Evolutionary conservation across 495 filamentous ascomycete genomes (phyloP), one percentile per base, ranked within the genome.

Genomic region (Pseudomonodictys pantanalensis): DNA sequence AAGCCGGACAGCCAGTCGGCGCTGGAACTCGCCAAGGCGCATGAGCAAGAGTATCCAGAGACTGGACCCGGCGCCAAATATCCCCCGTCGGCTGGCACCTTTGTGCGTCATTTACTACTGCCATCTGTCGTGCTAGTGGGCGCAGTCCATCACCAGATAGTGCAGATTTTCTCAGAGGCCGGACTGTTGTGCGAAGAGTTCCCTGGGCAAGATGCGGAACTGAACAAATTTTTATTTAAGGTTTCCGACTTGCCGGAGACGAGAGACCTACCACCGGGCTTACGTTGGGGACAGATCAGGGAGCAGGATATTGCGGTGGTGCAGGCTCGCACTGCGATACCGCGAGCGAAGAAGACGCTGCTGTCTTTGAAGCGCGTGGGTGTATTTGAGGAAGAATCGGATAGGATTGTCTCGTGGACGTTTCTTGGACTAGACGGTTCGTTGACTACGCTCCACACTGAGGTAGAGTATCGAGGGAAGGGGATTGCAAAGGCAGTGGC

Each of bases 401-500:
- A 56, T 11, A 45, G 47, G 7, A 58, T 61, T 9, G 62, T 74
- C 28, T 68, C 72, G 33, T 75, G 73, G 73, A 64, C 67, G 15
- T 75, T 75, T 50, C 41, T 73, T 2, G 72, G 73, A 1, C 58
- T 68, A 22, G 73, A 75, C 47, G 69, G 59, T 0, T 65, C 60
- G 24, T 45, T 74, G 17, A 69, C 65, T 18, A 58, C 68, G 18
- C 42, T 75, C 11, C 69, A 72, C 46, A 62, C 65, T 2, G 70
- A 75, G 54, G 47, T 58, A 4, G 59, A 41, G 47, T 73, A 52
- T 25, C 41, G 73, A 41, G 66, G 69, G 2, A 58, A 43, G 28
- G 73, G 73, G 22, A 61, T 75, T n/a, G 73, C 69, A 33, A 71
- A 72, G 44, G 57, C 62, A 24, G 48, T 75, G 5, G 64, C 68